These are phyloP conservation scores for Lithocarpus polystachyus DNA, from an alignment of 306 rosid genomes.

Conservation along the genomic window DNA sequence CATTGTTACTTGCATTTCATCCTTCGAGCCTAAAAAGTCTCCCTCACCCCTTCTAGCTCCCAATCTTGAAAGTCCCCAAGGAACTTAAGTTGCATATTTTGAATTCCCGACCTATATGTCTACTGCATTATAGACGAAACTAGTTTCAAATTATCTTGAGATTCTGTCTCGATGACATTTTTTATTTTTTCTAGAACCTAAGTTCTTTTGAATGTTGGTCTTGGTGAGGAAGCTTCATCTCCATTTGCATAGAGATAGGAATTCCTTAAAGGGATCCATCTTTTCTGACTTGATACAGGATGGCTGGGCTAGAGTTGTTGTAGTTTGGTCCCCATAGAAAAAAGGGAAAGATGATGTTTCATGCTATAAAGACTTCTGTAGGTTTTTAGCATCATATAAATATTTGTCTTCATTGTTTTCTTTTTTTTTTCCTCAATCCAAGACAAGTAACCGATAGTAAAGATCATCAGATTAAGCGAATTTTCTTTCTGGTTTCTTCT, in stretches of 20 bases:
- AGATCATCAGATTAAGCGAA: conserved; percentile 15
- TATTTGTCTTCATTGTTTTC: neutral
- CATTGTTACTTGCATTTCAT: too few relatives aligned
- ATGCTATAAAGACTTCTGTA: neutral
- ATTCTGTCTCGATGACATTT: neutral
- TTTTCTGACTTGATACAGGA: too few relatives aligned
- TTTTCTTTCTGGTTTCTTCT: conserved; percentile 13
- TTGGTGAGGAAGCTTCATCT: neutral
- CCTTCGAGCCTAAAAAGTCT: too few relatives aligned
- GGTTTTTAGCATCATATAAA: neutral
- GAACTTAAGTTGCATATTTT: conserved; percentile 3
- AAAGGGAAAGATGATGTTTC: neutral
- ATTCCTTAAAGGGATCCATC: too few relatives aligned
- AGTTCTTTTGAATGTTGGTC: neutral
- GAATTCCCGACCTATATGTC: neutral
- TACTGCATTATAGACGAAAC: too few relatives aligned
- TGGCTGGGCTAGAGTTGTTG: too few relatives aligned
- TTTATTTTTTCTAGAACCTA: neutral
- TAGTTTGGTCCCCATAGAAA: too few relatives aligned
- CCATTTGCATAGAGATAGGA: neutral
- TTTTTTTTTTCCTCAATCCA: neutral
- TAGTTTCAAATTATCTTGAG: neutral
- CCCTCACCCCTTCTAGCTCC: too few relatives aligned
- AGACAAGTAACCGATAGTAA: neutral
- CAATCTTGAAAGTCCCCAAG: too few relatives aligned